A percentile compares a stretch with the other conserved stretches of the same genome.
These are phyloP conservation scores for Mycena maculata DNA, from an alignment of 768 basidiomycete species.

Conservation along the genomic window DNA sequence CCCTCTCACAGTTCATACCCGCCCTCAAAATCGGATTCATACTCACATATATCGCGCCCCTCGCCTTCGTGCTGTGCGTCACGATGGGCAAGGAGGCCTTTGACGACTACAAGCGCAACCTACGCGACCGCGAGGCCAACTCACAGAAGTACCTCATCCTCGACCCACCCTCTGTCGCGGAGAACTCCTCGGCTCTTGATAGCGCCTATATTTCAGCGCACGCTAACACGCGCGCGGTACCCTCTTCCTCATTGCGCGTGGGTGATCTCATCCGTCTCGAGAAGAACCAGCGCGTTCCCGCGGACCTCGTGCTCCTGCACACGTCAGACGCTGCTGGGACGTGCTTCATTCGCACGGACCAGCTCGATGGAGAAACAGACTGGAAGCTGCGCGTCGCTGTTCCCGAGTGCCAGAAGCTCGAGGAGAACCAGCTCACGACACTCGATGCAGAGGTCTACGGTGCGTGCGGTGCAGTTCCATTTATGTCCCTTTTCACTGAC, in stretches of 20 bases:
- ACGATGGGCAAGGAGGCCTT: conserved; percentile 99
- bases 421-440: conserved; percentile 62
- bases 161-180: conserved; percentile 58
- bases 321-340: conserved; percentile 92
- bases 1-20: conserved; percentile 95
- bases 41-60: conserved; percentile 93
- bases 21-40: conserved; percentile 97
- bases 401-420: conserved; percentile 81
- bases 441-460: conserved; percentile 93
- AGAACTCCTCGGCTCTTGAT: conserved; percentile 50
- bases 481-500: conserved; percentile 25
- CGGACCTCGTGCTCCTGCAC: conserved; percentile 89
- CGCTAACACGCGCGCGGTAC: conserved; percentile 77
- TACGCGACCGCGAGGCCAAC: conserved; percentile 94
- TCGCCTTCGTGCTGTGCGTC: conserved; percentile 93
- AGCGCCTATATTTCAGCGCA: conserved; percentile 58
- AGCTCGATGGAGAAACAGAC: conserved; percentile 98
- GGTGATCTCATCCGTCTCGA: conserved; percentile 93
- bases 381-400: conserved; percentile 97
- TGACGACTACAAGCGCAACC: conserved; percentile 95
- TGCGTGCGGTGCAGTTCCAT: conserved; percentile 45
- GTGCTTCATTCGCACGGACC: conserved; percentile 98
- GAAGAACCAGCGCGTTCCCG: conserved; percentile 97
- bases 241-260: conserved; percentile 88
- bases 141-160: conserved; percentile 90